These are phyloP conservation scores for Artemisia argyi DNA, from an alignment of 129 eudicot genomes.

Conservation along the genomic window DNA sequence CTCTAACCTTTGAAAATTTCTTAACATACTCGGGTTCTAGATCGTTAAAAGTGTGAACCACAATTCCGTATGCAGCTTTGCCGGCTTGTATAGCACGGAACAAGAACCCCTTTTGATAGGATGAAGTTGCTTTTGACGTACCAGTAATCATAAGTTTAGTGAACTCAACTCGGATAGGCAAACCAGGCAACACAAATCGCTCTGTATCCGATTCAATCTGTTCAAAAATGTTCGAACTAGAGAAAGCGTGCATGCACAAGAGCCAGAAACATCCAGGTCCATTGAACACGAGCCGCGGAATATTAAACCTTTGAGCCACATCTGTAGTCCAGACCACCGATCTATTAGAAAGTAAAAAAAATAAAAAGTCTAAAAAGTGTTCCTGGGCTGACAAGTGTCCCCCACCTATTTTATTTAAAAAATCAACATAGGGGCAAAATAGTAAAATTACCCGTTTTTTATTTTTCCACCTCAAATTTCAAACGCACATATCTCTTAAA, in stretches of 20 bases:
- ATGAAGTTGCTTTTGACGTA: neutral
- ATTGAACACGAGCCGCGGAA: slow-evolving; percentile 51
- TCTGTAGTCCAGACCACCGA: slow-evolving; percentile 53
- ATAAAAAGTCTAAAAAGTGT: no score
- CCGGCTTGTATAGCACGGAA: slow-evolving; percentile 18
- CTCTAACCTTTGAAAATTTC: slow-evolving; percentile 24
- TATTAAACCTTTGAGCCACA: slow-evolving; percentile 35
- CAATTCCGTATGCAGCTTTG: slow-evolving; percentile 36
- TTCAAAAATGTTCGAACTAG: neutral
- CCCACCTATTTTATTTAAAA: no score
- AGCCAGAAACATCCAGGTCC: slow-evolving; percentile 50
- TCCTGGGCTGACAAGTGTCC: no score
- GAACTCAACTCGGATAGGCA: slow-evolving; percentile 47
- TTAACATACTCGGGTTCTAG: slow-evolving; percentile 50
- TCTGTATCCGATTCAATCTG: slow-evolving; percentile 21
- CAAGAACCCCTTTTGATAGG: neutral
- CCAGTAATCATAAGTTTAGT: slow-evolving; percentile 30
- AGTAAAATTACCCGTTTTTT: no score
- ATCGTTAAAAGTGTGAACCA: slow-evolving; percentile 51
- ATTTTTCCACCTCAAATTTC: no score
- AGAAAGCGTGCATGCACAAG: slow-evolving; percentile 24
- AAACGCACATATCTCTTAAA: no score
- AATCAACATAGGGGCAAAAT: no score
- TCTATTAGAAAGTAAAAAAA: no score
- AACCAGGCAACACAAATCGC: slow-evolving; percentile 33